Conservation (phyloP, 768 basidiomycete genomes). For the Hortiboletus campestris region DNA sequence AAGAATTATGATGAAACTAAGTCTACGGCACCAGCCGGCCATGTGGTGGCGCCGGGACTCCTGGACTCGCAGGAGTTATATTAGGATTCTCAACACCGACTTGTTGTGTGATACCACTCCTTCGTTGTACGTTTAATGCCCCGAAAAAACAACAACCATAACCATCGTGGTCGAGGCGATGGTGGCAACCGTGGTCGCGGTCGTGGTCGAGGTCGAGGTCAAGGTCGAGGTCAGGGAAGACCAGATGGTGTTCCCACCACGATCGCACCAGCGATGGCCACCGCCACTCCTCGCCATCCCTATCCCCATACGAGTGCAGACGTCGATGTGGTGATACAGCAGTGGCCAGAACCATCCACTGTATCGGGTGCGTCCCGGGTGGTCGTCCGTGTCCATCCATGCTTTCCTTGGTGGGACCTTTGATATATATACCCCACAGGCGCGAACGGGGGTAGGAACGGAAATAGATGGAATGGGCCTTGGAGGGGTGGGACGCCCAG, state of each 20-base stretch:
- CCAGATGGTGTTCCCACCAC: neutral
- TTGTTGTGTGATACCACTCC: slow-evolving; percentile 2
- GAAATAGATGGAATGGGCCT: neutral
- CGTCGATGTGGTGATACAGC: slow-evolving; percentile 24
- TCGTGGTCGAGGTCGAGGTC: slow-evolving; percentile 25
- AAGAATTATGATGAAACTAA: too few relatives aligned
- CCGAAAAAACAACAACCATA: slow-evolving; percentile 15
- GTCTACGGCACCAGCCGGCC: too few relatives aligned
- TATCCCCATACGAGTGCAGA: slow-evolving; percentile 23
- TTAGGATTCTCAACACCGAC: neutral
- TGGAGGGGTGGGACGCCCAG: slow-evolving; percentile 8
- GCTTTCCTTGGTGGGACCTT: neutral
- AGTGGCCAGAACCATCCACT: slow-evolving; percentile 14
- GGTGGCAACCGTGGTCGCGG: slow-evolving; percentile 15
- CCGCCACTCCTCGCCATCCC: slow-evolving; percentile 1
- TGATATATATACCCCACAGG: slow-evolving; percentile 7
- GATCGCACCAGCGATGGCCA: neutral
- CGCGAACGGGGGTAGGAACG: neutral
- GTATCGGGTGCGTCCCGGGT: slow-evolving; percentile 15
- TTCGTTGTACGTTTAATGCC: slow-evolving; percentile 18
- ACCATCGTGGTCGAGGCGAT: slow-evolving; percentile 20
- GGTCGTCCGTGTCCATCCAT: neutral
- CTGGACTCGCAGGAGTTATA: too few relatives aligned
- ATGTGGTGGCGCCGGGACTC: too few relatives aligned
- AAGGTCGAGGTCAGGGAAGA: slow-evolving; percentile 19